Base-by-base conservation (phyloP, 768 basidiomycete genomes). In the Terana coerulea region DNA sequence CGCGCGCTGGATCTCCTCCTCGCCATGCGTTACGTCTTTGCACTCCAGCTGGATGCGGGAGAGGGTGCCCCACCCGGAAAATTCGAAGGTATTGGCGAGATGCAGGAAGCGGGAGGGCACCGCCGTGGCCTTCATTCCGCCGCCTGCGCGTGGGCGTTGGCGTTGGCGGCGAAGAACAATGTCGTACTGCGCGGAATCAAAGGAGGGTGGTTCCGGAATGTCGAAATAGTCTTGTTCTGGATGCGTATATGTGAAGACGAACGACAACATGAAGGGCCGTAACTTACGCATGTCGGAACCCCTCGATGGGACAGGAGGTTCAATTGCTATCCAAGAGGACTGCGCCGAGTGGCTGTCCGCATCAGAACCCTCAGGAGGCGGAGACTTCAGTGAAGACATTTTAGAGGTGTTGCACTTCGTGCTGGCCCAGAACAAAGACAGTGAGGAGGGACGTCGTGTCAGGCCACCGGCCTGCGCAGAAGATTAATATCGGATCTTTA, bases 1-100 rank as follows among this genome's bases (percentile, higher is more conserved):
- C 45, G 25, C 49, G 41, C 55, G 47, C 64, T 61, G 15, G 70
- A 69, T 30, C 56, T 64, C 39, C 51, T 62, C 26, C 59, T 65
- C 29, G 61, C 82, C 44, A 47, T 63, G 51, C 2, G 58, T 49
- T 39, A 70, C 58, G 40, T 86, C 79, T 3, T 76, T 71, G 1
- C 49, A 53, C 0, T 69, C 64, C 10, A 88, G 70, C 17, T 70
- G 70, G 1, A 86, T 57, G 51, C 72, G 69, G 5, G 67, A 65
- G 15, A 80, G 61, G 5, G 78, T 74, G 1, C 84, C 85, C 84
- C 85, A 86, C 3, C 85, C 86, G 0, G 86, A 79, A 57, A 88
- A 89, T 58, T 86, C 84, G 54, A 86, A 85, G 33, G 80, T 75
- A 59, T 80, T 78, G 12, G 76, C 66, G 31, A 88, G 74, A 55